Evolutionary conservation across 306 rosid species (phyloP).

Genomic region (Prunus fruticosa): DNA sequence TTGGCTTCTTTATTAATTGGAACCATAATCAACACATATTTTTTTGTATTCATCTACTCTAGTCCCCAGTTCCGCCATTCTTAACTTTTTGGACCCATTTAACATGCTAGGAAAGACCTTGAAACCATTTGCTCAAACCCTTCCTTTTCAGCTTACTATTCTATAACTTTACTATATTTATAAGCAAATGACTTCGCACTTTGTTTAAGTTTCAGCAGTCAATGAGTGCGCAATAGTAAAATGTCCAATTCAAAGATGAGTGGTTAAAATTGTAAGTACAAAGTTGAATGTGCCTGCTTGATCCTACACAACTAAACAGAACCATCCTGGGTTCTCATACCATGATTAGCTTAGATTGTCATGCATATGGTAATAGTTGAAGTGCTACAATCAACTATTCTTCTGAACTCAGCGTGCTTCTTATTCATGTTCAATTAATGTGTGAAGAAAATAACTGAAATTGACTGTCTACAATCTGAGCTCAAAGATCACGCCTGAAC

Average conservation of each 20-base stretch:
- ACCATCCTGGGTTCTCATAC: background rate
- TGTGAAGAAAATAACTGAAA: background rate
- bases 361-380: background rate
- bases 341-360: slow-evolving; percentile 4
- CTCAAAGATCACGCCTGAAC: background rate
- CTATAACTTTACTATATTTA: background rate
- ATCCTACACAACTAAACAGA: background rate
- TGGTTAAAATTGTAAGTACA: background rate
- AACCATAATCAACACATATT: background rate
- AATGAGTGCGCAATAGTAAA: background rate
- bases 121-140: background rate
- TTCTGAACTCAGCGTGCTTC: background rate
- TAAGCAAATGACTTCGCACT: background rate
- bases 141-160: background rate
- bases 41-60: background rate
- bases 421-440: background rate
- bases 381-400: background rate
- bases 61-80: background rate
- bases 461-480: too few relatives aligned
- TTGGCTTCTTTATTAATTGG: background rate
- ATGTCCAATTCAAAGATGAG: background rate
- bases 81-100: background rate
- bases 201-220: background rate
- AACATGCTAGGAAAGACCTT: background rate
- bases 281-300: background rate